Evolutionary conservation across 2,329 filamentous ascomycete genomes (phyloP).

Genomic region (Fusarium newnesense): DNA sequence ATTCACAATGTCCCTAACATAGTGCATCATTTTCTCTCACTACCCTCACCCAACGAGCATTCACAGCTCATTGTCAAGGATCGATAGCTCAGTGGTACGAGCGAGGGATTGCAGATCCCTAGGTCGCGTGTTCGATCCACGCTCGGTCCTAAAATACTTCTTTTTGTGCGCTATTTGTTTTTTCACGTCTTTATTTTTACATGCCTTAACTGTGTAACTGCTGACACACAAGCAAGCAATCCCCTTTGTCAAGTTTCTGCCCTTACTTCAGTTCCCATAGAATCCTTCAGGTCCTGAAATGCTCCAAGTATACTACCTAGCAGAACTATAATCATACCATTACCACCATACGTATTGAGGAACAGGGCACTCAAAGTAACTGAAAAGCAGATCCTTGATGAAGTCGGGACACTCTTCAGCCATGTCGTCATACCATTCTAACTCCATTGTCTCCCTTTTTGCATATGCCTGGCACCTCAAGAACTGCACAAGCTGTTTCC

Average conservation of each 20-base stretch:
- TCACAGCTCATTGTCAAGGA: not conserved
- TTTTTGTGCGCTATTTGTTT: not conserved
- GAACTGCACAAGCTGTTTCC: not conserved
- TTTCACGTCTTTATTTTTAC: not conserved
- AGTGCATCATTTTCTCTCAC: fast-evolving
- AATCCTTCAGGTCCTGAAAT: too few relatives aligned
- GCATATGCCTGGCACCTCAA: not conserved
- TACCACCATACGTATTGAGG: not conserved
- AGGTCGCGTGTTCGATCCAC: constrained; percentile 40
- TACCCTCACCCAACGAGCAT: not conserved
- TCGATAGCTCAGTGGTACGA: constrained; percentile 40
- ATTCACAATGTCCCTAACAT: fast-evolving
- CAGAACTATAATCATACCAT: not conserved
- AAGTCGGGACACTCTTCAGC: not conserved
- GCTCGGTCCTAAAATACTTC: constrained; percentile 20
- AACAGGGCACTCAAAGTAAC: not conserved
- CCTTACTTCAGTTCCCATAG: fast-evolving
- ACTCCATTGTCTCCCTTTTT: fast-evolving
- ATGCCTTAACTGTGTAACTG: too few relatives aligned
- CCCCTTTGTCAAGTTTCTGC: too few relatives aligned
- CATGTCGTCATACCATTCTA: not conserved
- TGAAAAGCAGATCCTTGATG: not conserved
- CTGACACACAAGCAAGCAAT: too few relatives aligned
- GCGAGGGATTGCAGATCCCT: constrained; percentile 41
- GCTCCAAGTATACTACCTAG: not conserved